Base-by-base conservation (phyloP, 1,284 basidiomycete species). In the Vanrija pseudolonga region DNA sequence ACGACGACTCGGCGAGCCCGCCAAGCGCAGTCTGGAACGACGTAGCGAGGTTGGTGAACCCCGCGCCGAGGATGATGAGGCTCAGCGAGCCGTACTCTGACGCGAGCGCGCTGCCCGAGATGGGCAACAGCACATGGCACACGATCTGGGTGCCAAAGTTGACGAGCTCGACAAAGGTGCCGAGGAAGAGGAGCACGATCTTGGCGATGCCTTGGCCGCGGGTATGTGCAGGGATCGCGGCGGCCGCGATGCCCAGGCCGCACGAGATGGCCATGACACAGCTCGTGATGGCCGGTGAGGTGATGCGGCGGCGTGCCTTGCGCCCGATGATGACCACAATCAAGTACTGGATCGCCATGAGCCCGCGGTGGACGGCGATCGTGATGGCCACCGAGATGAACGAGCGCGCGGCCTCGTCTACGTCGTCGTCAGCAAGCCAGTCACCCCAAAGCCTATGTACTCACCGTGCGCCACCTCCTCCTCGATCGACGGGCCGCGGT, bases 41-140 rank as follows among this genome's bases (percentile, higher is more conserved):
- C 1, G 32, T 39, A 11, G 43, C 32, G n/a, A 51, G 36, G 14
- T 39, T 45, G 36, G 62, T 62, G 55, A 69, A 65, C 4, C 66
- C 67, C 39, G 67, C 63, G 14, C 66, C 67, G 4, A 70, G 42
- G n/a, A 69, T 63, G 38, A 67, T 67, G 43, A 72, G 47, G 3
- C 62, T 67, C 23, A 69, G 63, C 5, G 63, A 62, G 12, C 66
- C 68, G 45, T 67, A 70, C 28, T 65, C 56, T 37, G 59, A 47
- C 1, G 47, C 44, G 0, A 50, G 15, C 0, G 20, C n/a, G 14
- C 23, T 39, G 11, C 32, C 32, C 2, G 45, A 20, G 4, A 28
- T 38, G 3, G 53, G 53, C 4, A 48, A n/a, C 12, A 47, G 49
- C 3, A 50, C n/a, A 0, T 51, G 56, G 8, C 20, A 22, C n/a